Base-by-base conservation (phyloP, 352 stramenopile genomes). In the Globisporangium cylindrosporum region DNA sequence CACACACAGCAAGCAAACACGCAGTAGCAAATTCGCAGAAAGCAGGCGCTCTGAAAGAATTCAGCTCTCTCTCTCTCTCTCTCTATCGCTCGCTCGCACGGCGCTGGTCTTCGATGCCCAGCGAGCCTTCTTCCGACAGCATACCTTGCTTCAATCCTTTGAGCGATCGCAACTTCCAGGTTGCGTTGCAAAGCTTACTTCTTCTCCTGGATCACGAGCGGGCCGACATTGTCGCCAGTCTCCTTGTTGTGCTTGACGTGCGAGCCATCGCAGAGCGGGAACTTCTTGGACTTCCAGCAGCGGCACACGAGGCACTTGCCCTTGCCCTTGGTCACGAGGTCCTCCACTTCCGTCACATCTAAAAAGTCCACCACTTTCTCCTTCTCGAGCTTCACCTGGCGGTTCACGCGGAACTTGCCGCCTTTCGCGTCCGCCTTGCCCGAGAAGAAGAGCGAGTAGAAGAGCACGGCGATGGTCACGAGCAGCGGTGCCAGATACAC, bases 281-380 rank as follows among this genome's bases (percentile, higher is more conserved):
- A 95, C 75, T 89, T 92, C 79, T 95, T 95, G 54, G 88, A 95
- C 76, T 95, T 95, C 88, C 88, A 95, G 77, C 88, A 95, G 66
- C 88, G 82, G 76, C 88, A 95, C 55, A 93, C 65, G 46, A 79
- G 78, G 76, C 88, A 95, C 68, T 95, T 95, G 67, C 86, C 79
- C 73, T 92, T 92, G 59, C 76, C 71, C 69, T 91, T 90, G 48
- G 77, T 73, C 61, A 86, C 78, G 58, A 95, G 73, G 46, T 95
- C 88, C 73, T 95, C 88, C 61, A 95, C 80, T 55, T 95, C 88
- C 18, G 78, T 78, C 59, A 93, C 60, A 22, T 79, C 70, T 36
- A 90, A 62, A 43, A 91, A 83, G 70, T 91, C 73, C 22, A 90
- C 88, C 41, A 95, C 85, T 69, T 95, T 95, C 15, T 92, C 85